Conservation (phyloP, 1,139 yeast species). For the Spencermartinsiella ligniputridi region DNA sequence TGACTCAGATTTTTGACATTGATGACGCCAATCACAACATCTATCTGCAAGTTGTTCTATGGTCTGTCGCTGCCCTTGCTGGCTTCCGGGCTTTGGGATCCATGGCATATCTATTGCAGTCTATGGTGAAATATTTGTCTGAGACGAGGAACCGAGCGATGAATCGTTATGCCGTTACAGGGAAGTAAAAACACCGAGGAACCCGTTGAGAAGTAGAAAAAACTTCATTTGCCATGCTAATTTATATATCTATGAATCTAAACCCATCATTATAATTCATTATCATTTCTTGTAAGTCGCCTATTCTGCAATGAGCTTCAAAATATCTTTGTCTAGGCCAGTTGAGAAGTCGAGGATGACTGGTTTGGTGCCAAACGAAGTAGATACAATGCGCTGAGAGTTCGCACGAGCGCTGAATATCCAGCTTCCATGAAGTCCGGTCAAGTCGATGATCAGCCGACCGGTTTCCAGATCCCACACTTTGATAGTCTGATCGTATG, state of each 20-base stretch:
- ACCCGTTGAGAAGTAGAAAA: too few species aligned
- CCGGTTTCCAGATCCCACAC: slow-evolving; percentile 35
- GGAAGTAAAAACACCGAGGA: too few species aligned
- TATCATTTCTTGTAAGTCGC: too few species aligned
- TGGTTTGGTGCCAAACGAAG: slow-evolving; percentile 33
- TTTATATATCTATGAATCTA: too few species aligned
- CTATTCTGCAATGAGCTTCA: slow-evolving; percentile 21
- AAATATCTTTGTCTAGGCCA: slow-evolving; percentile 24
- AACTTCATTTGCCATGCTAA: too few species aligned
- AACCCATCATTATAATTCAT: too few species aligned
- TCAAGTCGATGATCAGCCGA: slow-evolving; percentile 24
- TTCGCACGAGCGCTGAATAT: slow-evolving; percentile 34
- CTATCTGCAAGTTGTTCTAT: slow-evolving; percentile 75
- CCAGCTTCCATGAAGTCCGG: slow-evolving; percentile 35
- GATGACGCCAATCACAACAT: slow-evolving; percentile 62
- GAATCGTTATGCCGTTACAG: slow-evolving; percentile 21
- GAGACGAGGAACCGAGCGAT: slow-evolving; percentile 26
- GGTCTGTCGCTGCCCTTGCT: slow-evolving; percentile 87
- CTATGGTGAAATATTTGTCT: slow-evolving; percentile 32
- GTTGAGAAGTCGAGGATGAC: slow-evolving; percentile 32
- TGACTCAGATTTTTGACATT: slow-evolving; percentile 73
- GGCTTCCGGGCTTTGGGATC: slow-evolving; percentile 78
- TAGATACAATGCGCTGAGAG: slow-evolving; percentile 29
- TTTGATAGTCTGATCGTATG: slow-evolving; percentile 36
- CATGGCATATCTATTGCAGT: slow-evolving; percentile 53